These are phyloP conservation scores for Saccharomycopsis guyanensis DNA, from an alignment of 805 yeast species.

Conservation along the genomic window DNA sequence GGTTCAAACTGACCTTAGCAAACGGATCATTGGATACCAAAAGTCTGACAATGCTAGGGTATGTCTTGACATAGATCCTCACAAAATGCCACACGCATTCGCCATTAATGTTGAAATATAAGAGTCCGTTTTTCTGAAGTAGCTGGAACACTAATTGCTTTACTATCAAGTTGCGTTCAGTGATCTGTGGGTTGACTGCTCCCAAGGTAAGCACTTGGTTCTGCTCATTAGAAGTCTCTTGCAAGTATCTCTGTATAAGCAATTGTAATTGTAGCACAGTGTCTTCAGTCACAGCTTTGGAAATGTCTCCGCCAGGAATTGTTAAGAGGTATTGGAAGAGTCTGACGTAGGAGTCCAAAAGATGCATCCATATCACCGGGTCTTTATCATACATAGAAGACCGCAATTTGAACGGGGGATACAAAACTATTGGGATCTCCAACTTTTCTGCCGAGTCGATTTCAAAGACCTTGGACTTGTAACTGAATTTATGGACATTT, in stretches of 20 bases:
- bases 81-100: conserved; percentile 60
- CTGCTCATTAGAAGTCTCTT: conserved; percentile 55
- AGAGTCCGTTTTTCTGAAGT: conserved; percentile 44
- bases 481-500: background rate
- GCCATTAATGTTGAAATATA: conserved; percentile 50
- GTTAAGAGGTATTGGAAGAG: conserved; percentile 38
- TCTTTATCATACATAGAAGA: conserved; percentile 76
- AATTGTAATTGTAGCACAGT: conserved; percentile 49
- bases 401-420: conserved; percentile 67
- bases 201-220: conserved; percentile 62
- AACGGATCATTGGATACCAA: conserved; percentile 28
- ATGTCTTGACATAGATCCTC: conserved; percentile 41
- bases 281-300: conserved; percentile 36
- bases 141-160: conserved; percentile 43
- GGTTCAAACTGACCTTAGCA: conserved; percentile 36
- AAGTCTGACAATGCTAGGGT: conserved; percentile 39
- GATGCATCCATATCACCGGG: conserved; percentile 77
- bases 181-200: conserved; percentile 61
- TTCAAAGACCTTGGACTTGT: conserved; percentile 4
- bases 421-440: conserved; percentile 48
- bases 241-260: conserved; percentile 50
- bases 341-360: conserved; percentile 54
- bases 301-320: conserved; percentile 21
- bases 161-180: conserved; percentile 41
- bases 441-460: conserved; percentile 13